These are phyloP conservation scores for Byssoonygena ceratinophila DNA, from an alignment of 2,329 filamentous ascomycete species.

Conservation along the genomic window DNA sequence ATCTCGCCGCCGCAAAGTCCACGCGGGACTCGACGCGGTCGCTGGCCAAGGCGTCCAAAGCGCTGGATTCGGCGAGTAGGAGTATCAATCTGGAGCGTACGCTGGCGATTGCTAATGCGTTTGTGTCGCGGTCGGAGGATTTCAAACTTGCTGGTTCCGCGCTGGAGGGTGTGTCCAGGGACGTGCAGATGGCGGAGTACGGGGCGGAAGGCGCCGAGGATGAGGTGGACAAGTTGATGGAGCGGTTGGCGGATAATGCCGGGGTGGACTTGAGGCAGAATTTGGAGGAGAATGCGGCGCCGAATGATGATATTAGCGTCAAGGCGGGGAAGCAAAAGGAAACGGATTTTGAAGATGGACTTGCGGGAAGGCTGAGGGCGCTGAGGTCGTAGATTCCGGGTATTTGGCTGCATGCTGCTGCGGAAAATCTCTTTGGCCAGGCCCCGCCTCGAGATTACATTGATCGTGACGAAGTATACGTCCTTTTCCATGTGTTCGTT, in stretches of 20 bases:
- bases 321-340: slow-evolving; percentile 33
- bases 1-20: slow-evolving; percentile 39
- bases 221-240: slow-evolving; percentile 37
- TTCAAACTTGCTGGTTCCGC: slow-evolving; percentile 36
- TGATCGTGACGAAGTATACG: slow-evolving; percentile 1
- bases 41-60: slow-evolving; percentile 36
- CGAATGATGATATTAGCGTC: slow-evolving; percentile 30
- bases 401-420: not conserved
- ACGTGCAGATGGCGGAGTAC: slow-evolving; percentile 36
- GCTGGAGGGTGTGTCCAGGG: slow-evolving; percentile 34
- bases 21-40: slow-evolving; percentile 39
- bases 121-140: slow-evolving; percentile 33
- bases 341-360: slow-evolving; percentile 33
- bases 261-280: slow-evolving; percentile 35
- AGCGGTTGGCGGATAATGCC: slow-evolving; percentile 36
- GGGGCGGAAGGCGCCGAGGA: slow-evolving; percentile 31
- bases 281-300: slow-evolving; percentile 31
- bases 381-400: slow-evolving; percentile 25
- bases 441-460: not conserved
- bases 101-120: slow-evolving; percentile 35
- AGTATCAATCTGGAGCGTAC: slow-evolving; percentile 39
- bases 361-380: slow-evolving; percentile 33
- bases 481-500: not conserved
- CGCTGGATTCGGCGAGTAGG: slow-evolving; percentile 36
- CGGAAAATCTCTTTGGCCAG: not conserved